Base-by-base conservation (phyloP, 164 flowering plant species). In the Cinnamomum micranthum region DNA sequence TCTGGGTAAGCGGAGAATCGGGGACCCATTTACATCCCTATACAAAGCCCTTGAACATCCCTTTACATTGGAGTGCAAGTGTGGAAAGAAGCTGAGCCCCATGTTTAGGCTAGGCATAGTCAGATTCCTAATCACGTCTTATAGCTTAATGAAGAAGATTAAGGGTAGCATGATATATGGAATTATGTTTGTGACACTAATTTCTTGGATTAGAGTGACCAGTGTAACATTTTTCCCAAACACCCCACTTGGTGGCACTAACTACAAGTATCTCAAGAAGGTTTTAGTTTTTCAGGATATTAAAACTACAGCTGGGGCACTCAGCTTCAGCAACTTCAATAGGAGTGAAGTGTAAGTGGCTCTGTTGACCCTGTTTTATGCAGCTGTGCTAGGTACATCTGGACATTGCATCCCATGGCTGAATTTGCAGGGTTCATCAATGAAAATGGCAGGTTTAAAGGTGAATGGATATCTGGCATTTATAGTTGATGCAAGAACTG, bases 131-230 rank as follows among this genome's bases (percentile, higher is more conserved):
- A 82, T 92, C 22, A 91, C 82, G 23, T 78, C 83, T 27, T 91
- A 80, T 76, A 86, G 94, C 65, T 68, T 89, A 17, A 88, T 88
- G 90, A 89, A 92, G 82, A 73, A 88, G 1, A 69, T 88, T 0
- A 92, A 90, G 72, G 97, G 98, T 1, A 28, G 97, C 79, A 92
- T 94, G 97, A 90, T 92, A 1, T 89, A 83, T 79, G 96, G 98
- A 6, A 87, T 94, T 66, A 66, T 92, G 0, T 86, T 90, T 71
- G 94, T 91, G 5, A 91, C 96, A 2, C 58, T 89, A 2, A 63
- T 93, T 33, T 93, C 96, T 31, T 92, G 95, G 96, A 71, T 91
- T 51, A 86, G 97, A 63, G 85, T 82, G 65, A 92, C 97, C 33
- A 31, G 71, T 11, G 95, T 94, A 6, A 90, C 98, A 23, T 58